Evolutionary conservation across 352 stramenopile species (phyloP), one percentile per base, ranked within the genome.

Genomic region (Pythium oligandrum): DNA sequence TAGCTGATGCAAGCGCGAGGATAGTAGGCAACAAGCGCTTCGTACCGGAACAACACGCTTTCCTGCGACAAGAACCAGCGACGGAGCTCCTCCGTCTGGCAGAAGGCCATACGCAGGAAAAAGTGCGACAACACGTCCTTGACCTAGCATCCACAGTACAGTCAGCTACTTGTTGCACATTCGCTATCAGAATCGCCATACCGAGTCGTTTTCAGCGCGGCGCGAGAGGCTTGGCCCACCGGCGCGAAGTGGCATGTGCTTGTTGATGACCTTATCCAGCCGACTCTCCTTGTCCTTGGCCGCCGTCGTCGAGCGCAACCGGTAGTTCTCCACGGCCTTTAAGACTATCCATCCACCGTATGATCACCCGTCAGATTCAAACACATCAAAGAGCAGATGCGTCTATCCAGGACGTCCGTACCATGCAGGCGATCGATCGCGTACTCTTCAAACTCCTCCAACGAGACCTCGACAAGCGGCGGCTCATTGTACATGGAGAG

Each of bases 371-470:
- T 65, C 30, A 44, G 35, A 58, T 45, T 10, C 26, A 33, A 30
- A 1, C n/a, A 40, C 33, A 33, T 4, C 10, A 45, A 4, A 37
- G 26, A 49, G 26, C 4, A 9, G 45, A 6, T 33, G 34, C 17
- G 26, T 38, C 4, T 48, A 48, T 46, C 3, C 38, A 36, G 2
- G 7, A 26, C 36, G 11, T 35, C 3, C 47, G 55, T 53, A 88
- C 86, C 69, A 42, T 98, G 91, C 63, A 99, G 75, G 3, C 97
- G 75, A 58, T 98, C 94, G 47, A 99, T 93, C 4, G 97, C 95
- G 68, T 97, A 98, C 48, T 97, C 82, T 71, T 99, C 96, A 83
- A 99, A 99, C 63, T 99, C 91, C 65, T 99, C 96, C 37, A 99
- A 70, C 59, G 88, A 98, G 42, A 99, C 80, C 70, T 99, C 96